Percentiles rank a stretch among this genome's conserved stretches.
Evolutionary conservation across 768 basidiomycete species (phyloP).

Genomic region (Amanita brunnescens): DNA sequence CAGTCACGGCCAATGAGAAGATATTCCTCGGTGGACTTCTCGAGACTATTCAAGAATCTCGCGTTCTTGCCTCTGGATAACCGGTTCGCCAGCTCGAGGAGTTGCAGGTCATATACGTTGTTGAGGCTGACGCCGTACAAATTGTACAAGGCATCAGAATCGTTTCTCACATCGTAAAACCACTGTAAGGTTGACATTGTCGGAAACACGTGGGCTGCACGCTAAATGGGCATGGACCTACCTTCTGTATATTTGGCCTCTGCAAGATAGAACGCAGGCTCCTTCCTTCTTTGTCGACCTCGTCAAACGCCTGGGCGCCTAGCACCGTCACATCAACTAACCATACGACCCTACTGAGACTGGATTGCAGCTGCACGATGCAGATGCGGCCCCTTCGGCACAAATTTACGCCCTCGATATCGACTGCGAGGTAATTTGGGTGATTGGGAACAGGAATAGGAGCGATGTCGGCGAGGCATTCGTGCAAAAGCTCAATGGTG

Average conservation of each 20-base stretch:
- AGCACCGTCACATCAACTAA: constrained; percentile 26
- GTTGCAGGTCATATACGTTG: constrained; percentile 24
- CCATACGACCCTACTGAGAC: constrained; percentile 21
- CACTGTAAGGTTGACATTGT: constrained; percentile 13
- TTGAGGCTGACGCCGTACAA: constrained; percentile 18
- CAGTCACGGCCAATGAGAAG: constrained; percentile 18
- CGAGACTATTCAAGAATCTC: constrained; percentile 19
- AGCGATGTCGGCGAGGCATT: constrained; percentile 5
- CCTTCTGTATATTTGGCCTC: constrained; percentile 16
- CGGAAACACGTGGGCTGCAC: neutral
- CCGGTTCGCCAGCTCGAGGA: constrained; percentile 24
- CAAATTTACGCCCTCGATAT: constrained; percentile 27
- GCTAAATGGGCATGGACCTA: constrained; percentile 6
- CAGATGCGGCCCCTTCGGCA: constrained; percentile 22
- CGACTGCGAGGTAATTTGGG: constrained; percentile 19
- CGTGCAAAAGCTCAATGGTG: constrained; percentile 7
- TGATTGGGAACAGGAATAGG: constrained; percentile 3
- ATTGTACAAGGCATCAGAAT: constrained; percentile 25
- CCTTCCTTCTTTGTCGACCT: constrained; percentile 14
- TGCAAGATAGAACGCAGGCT: constrained; percentile 18
- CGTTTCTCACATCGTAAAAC: constrained; percentile 27
- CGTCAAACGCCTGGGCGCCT: constrained; percentile 19
- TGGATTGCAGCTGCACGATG: constrained; percentile 22
- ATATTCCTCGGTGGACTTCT: constrained; percentile 16
- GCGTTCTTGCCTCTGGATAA: constrained; percentile 13